phyloP scores from a whole-genome alignment of 495 filamentous ascomycete genomes.

The Tetracladium setigerum region DNA sequence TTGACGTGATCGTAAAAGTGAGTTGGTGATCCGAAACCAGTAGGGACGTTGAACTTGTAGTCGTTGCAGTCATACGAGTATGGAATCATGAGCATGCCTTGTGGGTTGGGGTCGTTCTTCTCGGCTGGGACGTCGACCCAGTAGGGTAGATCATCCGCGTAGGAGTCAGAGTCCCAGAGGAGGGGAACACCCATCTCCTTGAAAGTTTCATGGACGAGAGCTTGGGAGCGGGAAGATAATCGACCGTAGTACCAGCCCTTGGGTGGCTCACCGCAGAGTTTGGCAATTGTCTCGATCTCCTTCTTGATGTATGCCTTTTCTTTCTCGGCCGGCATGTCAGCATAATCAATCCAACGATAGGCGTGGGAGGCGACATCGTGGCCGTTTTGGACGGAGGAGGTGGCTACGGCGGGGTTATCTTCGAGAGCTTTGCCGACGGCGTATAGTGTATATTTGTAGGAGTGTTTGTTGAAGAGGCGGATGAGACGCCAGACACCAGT shows the following conservation, averaged over 20 bases:
- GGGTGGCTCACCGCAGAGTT: constrained; percentile 26
- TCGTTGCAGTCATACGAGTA: constrained; percentile 33
- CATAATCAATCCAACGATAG: constrained; percentile 33
- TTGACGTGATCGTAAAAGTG: constrained; percentile 29
- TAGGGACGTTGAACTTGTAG: constrained; percentile 31
- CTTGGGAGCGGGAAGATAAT: constrained; percentile 22
- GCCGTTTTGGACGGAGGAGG: constrained; percentile 25
- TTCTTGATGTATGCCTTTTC: constrained; percentile 33
- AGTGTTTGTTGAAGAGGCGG: constrained; percentile 29
- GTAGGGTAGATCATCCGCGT: constrained; percentile 36
- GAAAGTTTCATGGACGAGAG: constrained; percentile 30
- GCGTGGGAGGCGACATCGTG: constrained; percentile 34
- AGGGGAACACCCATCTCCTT: constrained; percentile 27
- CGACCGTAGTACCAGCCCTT: constrained; percentile 35
- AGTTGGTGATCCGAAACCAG: constrained; percentile 26
- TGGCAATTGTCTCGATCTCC: constrained; percentile 26
- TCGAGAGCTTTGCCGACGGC: constrained; percentile 31
- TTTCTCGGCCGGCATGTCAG: constrained; percentile 25
- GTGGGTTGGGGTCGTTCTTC: constrained; percentile 19
- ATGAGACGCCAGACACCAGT: constrained; percentile 32
- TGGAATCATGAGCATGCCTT: constrained; percentile 35
- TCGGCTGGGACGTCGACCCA: constrained; percentile 35
- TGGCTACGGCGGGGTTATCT: constrained; percentile 27
- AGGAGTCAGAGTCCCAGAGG: constrained; percentile 29
- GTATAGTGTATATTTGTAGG: constrained; percentile 32